phyloP scores from a whole-genome alignment of 345 rosid species.

The Eucalyptus curtisii region DNA sequence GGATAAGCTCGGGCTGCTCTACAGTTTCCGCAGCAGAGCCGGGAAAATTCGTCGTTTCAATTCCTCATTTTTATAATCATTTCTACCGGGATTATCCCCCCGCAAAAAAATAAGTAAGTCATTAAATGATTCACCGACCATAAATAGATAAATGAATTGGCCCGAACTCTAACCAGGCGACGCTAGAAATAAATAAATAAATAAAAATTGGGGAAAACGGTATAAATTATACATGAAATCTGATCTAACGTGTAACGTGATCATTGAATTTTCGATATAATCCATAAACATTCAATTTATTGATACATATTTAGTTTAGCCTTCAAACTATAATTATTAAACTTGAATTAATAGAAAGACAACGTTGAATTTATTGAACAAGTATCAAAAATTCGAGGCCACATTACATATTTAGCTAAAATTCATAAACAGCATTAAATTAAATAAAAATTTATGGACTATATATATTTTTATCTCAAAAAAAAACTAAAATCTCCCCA shows the following conservation, averaged over 20 bases:
- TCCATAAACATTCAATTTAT: too few species aligned
- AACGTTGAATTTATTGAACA: fast-evolving
- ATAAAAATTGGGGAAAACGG: too few species aligned
- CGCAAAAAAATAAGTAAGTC: not conserved
- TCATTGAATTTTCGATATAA: fast-evolving
- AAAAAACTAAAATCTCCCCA: too few species aligned
- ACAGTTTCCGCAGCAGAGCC: not conserved
- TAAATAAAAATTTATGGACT: too few species aligned
- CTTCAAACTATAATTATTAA: not conserved
- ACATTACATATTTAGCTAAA: not conserved
- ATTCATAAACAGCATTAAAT: fast-evolving
- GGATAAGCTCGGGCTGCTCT: not conserved
- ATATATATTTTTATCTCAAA: too few species aligned
- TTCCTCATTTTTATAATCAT: not conserved
- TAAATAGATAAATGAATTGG: not conserved
- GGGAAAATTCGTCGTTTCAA: not conserved
- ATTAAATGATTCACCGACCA: not conserved
- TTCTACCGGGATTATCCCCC: not conserved
- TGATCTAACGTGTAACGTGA: too few species aligned
- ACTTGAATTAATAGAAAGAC: not conserved
- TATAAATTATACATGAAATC: too few species aligned
- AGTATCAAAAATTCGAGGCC: fast-evolving
- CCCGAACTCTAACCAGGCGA: not conserved
- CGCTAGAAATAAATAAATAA: not conserved
- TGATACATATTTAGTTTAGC: not conserved